A percentile compares a stretch with the other conserved stretches of the same genome.
Conservation (phyloP, 257 asterid genomes). For the Salvia miltiorrhiza region DNA sequence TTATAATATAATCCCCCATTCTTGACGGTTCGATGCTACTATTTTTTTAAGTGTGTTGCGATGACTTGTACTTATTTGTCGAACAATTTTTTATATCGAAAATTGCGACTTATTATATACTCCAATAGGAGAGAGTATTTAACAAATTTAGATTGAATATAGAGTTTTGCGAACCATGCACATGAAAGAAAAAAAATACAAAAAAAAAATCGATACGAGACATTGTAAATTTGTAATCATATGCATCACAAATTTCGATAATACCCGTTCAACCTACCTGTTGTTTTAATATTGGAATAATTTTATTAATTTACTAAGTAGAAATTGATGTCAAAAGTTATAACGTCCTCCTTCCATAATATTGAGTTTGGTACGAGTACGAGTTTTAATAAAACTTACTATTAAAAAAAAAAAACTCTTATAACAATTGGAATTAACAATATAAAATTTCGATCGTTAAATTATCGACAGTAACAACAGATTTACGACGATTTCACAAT, state of each 20-base stretch:
- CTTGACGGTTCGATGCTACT: conserved; percentile 34
- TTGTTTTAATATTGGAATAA: background rate
- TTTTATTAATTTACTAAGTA: too few relatives aligned
- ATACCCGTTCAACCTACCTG: background rate
- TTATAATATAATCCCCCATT: conserved; percentile 26
- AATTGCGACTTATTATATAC: background rate
- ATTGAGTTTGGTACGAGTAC: too few relatives aligned
- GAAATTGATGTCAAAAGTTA: too few relatives aligned
- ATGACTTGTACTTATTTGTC: conserved; percentile 20
- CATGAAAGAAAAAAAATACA: conserved; percentile 9
- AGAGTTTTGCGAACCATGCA: conserved; percentile 15
- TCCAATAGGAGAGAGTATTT: background rate
- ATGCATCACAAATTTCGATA: background rate
- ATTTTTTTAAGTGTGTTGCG: conserved; percentile 29
- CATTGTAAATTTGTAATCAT: conserved; percentile 8
- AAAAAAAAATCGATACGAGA: background rate
- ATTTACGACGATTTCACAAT: too few relatives aligned
- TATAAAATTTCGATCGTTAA: too few relatives aligned
- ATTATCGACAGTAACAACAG: too few relatives aligned
- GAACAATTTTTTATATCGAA: background rate
- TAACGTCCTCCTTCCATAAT: too few relatives aligned
- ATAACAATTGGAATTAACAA: too few relatives aligned
- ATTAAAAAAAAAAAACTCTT: too few relatives aligned
- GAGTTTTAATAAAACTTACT: too few relatives aligned
- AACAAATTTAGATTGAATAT: background rate